phyloP scores from a whole-genome alignment of 306 rosid genomes.

The Citrullus amarus region DNA sequence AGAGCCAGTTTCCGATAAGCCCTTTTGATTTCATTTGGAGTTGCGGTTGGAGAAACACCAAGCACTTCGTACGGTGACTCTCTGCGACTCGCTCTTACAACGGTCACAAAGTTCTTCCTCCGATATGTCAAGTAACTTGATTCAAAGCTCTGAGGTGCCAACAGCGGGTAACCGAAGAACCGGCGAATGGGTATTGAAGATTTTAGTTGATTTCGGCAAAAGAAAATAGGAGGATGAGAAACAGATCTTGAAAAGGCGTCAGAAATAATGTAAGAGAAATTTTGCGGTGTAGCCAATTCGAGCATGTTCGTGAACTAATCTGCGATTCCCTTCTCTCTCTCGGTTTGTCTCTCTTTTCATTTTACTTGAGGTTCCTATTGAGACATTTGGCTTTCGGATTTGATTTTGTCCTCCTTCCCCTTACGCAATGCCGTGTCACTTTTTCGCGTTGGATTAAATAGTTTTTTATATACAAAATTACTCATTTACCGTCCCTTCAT shows the following conservation, averaged over 20 bases:
- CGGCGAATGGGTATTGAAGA: constrained; percentile 23
- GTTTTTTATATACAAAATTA: background rate
- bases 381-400: constrained; percentile 8
- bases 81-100: constrained; percentile 34
- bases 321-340: constrained; percentile 6
- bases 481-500: background rate
- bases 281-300: constrained; percentile 21
- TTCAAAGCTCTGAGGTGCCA: constrained; percentile 2
- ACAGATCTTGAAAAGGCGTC: constrained; percentile 19
- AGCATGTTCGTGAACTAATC: constrained; percentile 38
- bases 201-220: constrained; percentile 19
- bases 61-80: constrained; percentile 78
- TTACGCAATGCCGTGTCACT: background rate
- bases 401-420: background rate
- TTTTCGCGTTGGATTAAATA: background rate
- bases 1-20: constrained; percentile 95
- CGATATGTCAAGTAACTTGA: constrained; percentile 14
- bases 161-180: constrained; percentile 3
- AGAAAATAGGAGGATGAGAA: constrained; percentile 11
- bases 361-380: background rate
- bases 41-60: constrained; percentile 76
- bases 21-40: constrained; percentile 54
- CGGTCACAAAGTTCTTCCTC: constrained; percentile 7
- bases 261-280: constrained; percentile 11
- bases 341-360: constrained; percentile 12